These are phyloP conservation scores for Mycogone perniciosa DNA, from an alignment of 2,329 filamentous ascomycete genomes.

Conservation along the genomic window DNA sequence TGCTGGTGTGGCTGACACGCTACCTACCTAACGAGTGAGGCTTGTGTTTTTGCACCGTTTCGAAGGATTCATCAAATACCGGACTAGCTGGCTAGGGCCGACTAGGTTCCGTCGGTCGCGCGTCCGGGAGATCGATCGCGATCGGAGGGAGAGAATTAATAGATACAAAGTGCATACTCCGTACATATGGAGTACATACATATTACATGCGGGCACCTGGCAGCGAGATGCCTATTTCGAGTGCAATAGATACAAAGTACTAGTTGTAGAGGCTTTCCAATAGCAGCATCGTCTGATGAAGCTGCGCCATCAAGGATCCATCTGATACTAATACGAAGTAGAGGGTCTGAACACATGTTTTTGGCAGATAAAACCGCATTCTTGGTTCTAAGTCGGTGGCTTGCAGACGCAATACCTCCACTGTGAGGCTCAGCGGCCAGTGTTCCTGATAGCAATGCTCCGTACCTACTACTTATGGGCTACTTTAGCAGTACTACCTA, in stretches of 20 bases:
- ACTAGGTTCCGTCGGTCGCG: constrained; percentile 6
- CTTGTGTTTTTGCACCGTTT: not conserved
- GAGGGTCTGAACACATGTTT: not conserved
- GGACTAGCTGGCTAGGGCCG: not conserved
- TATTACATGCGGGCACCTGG: constrained; percentile 3
- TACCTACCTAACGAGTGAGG: not conserved
- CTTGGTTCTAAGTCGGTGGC: not conserved
- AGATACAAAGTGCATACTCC: too few relatives aligned
- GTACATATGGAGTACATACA: too few relatives aligned
- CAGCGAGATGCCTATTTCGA: not conserved
- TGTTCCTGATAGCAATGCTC: too few relatives aligned
- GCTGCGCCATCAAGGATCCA: too few relatives aligned
- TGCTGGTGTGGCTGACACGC: not conserved
- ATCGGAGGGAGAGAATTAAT: constrained; percentile 5
- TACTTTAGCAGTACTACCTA: too few relatives aligned
- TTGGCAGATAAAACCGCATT: not conserved
- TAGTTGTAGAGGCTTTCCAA: too few relatives aligned
- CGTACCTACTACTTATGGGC: too few relatives aligned
- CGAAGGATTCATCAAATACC: not conserved
- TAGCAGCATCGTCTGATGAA: too few relatives aligned
- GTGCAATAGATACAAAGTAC: too few relatives aligned
- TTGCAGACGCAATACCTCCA: not conserved
- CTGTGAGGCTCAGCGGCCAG: too few relatives aligned
- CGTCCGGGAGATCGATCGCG: constrained; percentile 11
- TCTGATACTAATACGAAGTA: too few relatives aligned